Evolutionary conservation across 257 asterid species (phyloP).

Genomic region (Gentiana macrophylla): DNA sequence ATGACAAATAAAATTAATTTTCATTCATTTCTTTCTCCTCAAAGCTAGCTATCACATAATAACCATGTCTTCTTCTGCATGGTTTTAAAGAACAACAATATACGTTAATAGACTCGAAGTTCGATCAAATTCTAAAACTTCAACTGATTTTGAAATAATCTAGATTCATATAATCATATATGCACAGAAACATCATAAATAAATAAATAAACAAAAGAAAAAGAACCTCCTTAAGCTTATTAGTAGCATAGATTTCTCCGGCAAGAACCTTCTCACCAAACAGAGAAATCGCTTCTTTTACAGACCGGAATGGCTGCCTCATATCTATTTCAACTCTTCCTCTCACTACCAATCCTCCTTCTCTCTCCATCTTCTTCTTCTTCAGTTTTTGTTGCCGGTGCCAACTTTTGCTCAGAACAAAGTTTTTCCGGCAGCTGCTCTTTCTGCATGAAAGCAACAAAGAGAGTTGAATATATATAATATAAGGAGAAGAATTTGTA

Average conservation of each 20-base stretch:
- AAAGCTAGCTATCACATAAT: too few species aligned
- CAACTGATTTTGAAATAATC: too few species aligned
- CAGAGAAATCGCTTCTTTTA: constrained; percentile 62
- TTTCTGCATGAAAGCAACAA: neutral
- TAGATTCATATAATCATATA: neutral
- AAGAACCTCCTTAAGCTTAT: constrained; percentile 52
- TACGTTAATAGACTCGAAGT: too few species aligned
- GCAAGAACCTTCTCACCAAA: constrained; percentile 81
- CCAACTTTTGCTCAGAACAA: too few species aligned
- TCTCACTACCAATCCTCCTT: constrained; percentile 63
- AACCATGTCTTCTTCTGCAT: too few species aligned
- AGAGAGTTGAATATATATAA: neutral
- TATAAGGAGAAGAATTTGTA: neutral
- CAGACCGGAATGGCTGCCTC: constrained; percentile 69
- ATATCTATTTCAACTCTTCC: constrained; percentile 84
- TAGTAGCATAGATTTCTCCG: constrained; percentile 60
- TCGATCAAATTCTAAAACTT: too few species aligned
- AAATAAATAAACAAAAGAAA: neutral
- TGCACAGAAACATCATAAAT: neutral
- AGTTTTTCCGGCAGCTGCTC: too few species aligned
- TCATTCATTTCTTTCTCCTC: too few species aligned
- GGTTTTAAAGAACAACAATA: too few species aligned
- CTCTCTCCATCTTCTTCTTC: constrained; percentile 27
- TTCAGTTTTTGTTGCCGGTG: neutral
- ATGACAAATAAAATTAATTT: too few species aligned